Base-by-base conservation (phyloP, 306 rosid species). In the Medicago lupulina region DNA sequence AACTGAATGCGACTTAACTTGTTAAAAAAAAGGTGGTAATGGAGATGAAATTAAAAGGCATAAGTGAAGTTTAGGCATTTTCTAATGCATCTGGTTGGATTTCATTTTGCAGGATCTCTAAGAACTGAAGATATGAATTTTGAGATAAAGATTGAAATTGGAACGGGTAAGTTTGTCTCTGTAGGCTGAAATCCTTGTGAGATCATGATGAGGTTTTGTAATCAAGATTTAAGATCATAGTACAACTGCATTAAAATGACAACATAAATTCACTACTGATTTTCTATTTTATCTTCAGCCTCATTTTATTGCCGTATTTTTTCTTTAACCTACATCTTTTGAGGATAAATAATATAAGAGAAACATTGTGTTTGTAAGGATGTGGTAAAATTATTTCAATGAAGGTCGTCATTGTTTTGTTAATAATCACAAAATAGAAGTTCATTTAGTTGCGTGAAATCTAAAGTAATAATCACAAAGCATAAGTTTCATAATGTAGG, bases 121-220 rank as follows among this genome's bases (percentile, higher is more conserved):
- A 34, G 57, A 84, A 84, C 55, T 84, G 87, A 74, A 83, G 82
- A 71, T 41, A 16, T 76, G 87, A 66, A 87, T 86, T 76, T 84
- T 81, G 41, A 86, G 55, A 75, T 85, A 83, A 46, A 87, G 86
- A 74, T 73, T 61, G 2, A 84, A 81, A 76, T 80, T 79, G 47
- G 9, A 76, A 49, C 65, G 68, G 69, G 38, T 80, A 39, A 89
- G 85, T 61, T 74, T 80, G 44, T 85, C 88, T 19, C 81, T 73
- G 70, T 87, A 83, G 14, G 75, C 72, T 25, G 73, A 79, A 59
- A 81, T 84, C 91, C 88, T 85, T 36, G 74, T 81, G 62, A 83
- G 79, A 51, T 88, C 91, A 67, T 84, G 91, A 75, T 79, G 83
- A 34, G 85, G 78, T 65, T 87, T 83, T 81, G 77, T 51, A 59